Evolutionary conservation across 352 stramenopile genomes (phyloP), one percentile per base, ranked within the genome.

Genomic region (Phytopythium oedochilum): DNA sequence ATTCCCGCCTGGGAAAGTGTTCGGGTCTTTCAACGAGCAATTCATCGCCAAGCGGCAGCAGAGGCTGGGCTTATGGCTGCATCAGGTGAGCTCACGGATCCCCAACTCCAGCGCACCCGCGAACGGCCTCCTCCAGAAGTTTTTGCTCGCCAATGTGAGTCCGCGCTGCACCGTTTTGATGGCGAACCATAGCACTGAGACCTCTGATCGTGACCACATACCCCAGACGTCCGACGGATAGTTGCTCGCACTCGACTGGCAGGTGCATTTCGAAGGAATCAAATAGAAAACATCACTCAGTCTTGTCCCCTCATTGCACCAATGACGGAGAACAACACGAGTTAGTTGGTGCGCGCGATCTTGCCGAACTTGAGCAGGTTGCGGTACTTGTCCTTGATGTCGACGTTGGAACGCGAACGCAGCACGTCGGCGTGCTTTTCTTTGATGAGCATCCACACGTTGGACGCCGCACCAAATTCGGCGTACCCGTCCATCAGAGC

Each of bases 381-480:
- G 38, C 83, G 83, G 55, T 87, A 88, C 63, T 93, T 93, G 66
- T 93, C 83, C 66, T 93, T 93, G 38, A 93, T 48, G 50, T 93
- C 77, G 22, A 93, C 76, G 45, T 91, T 91, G 28, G 69, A 81
- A 23, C 80, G 76, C 52, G 71, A 53, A 3, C 60, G 56, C 26
- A 93, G 68, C 28, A 73, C 61, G 15, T 75, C 57, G 0, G 60
- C 53, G 52, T 73, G 80, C 58, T 77, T 84, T 25, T 59, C 57
- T 55, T 89, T 88, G 69, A 91, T 93, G 23, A 76, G 64, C 50
- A 80, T 44, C 83, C 83, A 93, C 34, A 86, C 60, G 43, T 84
- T 86, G 14, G 62, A 61, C n/a, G 81, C 55, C 14, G 61, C 52
- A 18, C 67, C 47, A 39, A 78, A 93, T 25, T 79, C 57, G 34